Evolutionary conservation across 306 rosid genomes (phyloP), one percentile per base, ranked within the genome.

Genomic region (Cicer pinnatifidum): DNA sequence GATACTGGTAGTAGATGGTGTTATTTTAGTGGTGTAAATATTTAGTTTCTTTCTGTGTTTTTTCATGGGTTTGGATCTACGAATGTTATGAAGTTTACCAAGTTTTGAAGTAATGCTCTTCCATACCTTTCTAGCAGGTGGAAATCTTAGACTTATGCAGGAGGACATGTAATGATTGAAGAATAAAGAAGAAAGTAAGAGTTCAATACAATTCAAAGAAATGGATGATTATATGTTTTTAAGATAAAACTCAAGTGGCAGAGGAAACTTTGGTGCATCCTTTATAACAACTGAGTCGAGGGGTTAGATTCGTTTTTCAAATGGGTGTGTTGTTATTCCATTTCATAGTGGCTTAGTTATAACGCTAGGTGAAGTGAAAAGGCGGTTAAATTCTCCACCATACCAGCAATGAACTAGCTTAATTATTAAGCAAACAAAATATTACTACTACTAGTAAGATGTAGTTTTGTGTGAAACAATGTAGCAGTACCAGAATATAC

Each of bases 81-180:
- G 82, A 43, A 81, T 70, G 52, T 53, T 90, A 12, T 81, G 88
- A 64, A 90, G 86, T 71, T 86, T 85, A 10, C 73, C 74, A 19
- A 91, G 67, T 68, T 75, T 87, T 44, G 87, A 85, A 58, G 92
- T 75, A 79, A 91, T 37, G 73, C 83, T 82, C 73, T 85, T 91
- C 97, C 97, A 91, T 13, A 83, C 84, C 71, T 78, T 91, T 75
- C 59, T 71, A 19, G 90, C 85, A 13, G 78, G 89, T 67, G 82
- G 89, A 78, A 88, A 78, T 71, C 82, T 83, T 51, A 86, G 72
- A 10, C 81, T 82, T 23, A 85, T 69, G 73, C 74, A 88, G 52
- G 89, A 88, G 52, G 89, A 82, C 89, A 88, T 90, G 75, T 74
- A 58, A 38, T 28, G 35, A 28, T 28, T 28, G 35, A 28, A 39